Evolutionary conservation across 2,329 filamentous ascomycete genomes (phyloP).

Genomic region (Botrytis aclada): DNA sequence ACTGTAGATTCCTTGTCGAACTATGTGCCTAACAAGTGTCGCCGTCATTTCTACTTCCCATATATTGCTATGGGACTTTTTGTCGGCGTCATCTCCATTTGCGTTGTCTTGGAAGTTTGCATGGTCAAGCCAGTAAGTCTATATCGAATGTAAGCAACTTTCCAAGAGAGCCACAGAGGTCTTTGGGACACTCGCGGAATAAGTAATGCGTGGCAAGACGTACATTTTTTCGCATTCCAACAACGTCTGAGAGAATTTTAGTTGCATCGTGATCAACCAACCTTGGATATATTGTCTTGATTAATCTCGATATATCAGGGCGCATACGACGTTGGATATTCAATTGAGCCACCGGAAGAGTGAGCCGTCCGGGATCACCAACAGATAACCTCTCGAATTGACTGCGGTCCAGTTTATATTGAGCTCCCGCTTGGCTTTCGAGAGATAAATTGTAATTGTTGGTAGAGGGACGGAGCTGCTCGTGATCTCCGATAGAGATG

Average conservation of each 20-base stretch:
- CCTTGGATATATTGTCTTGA: slow-evolving; percentile 30
- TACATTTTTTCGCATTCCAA: slow-evolving; percentile 32
- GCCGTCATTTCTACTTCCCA: slow-evolving; percentile 64
- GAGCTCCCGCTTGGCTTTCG: slow-evolving; percentile 34
- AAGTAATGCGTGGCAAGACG: background rate
- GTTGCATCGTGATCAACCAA: slow-evolving; percentile 28
- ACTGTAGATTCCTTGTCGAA: slow-evolving; percentile 60
- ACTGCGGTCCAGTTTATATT: slow-evolving; percentile 33
- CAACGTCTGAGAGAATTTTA: slow-evolving; percentile 27
- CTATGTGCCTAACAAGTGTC: slow-evolving; percentile 61
- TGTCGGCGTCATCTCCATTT: slow-evolving; percentile 12
- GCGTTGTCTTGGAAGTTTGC: slow-evolving; percentile 26
- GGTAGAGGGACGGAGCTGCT: slow-evolving; percentile 42
- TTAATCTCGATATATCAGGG: slow-evolving; percentile 32
- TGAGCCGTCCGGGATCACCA: slow-evolving; percentile 20
- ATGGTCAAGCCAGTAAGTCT: slow-evolving; percentile 34
- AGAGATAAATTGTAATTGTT: slow-evolving; percentile 30
- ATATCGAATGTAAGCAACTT: background rate
- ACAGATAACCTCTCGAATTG: slow-evolving; percentile 34
- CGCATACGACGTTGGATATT: slow-evolving; percentile 35
- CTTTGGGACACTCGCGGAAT: background rate
- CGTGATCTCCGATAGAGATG: slow-evolving; percentile 45
- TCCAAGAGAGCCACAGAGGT: background rate
- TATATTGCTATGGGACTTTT: slow-evolving; percentile 41
- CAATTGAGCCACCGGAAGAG: slow-evolving; percentile 31